Base-by-base conservation (phyloP, 2,329 filamentous ascomycete species). In the Trichophyton schoenleinii region DNA sequence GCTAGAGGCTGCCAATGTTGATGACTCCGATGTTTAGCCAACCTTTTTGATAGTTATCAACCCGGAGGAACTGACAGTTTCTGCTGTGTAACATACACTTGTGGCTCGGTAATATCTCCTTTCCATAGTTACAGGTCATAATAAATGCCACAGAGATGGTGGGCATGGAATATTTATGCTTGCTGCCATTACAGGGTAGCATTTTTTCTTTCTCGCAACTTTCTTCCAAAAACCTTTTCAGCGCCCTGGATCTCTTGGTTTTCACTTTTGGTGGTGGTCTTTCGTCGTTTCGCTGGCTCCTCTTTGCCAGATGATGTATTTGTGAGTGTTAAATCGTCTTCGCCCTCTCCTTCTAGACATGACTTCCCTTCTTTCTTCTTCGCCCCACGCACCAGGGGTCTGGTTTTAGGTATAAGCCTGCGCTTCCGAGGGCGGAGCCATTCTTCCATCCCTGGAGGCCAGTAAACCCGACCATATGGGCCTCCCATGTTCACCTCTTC, bases 401-500 rank as follows among this genome's bases (percentile, higher is more conserved):
- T 42, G 18, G 4, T 49, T 13, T 49, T 44, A 5, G 25, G 22
- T 42, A 62, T 64, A 1, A 57, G 38, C 9, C 42, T 36, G n/a
- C 64, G 53, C 46, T 95, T 96, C 73, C 82, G 86, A 0, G 91
- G 90, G 61, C 86, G 81, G 22, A 96, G 76, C 90, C 91, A 96
- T 64, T 95, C 88, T 71, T 96, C 91, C 84, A 91, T 90, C 0
- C 89, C 89, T 0, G 84, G 80, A 0, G 91, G 91, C 91, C 92
- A 96, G 71, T 95, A 96, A 0, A 96, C 92, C 48, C 91, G 79
- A 57, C 85, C 80, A 28, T 92, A 80, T 0, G 86, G 83, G 0
- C 92, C 92, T 44, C 92, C 92, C 91, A 96, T 96, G 1, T 84
- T 86, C 11, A 94, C 77, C 18, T 95, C 88, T 4, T 87, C 83